phyloP scores from a whole-genome alignment of 1,139 yeast species.

The Arxiozyma slooffiae region DNA sequence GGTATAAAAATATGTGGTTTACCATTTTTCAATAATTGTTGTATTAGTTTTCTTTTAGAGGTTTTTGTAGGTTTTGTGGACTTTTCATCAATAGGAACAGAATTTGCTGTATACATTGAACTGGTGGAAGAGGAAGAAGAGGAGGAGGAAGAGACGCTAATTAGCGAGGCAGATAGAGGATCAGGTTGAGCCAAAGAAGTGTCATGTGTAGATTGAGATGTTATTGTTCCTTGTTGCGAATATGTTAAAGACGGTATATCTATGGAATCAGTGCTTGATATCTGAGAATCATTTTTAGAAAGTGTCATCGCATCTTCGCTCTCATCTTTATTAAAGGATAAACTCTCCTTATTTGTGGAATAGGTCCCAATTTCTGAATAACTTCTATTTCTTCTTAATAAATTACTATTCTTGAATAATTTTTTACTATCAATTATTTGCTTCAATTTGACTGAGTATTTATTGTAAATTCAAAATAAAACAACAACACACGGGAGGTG shows the following conservation, averaged over 20 bases:
- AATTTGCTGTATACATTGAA: not conserved
- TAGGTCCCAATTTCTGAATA: not conserved
- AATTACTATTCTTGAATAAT: not conserved
- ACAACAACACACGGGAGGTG: not conserved
- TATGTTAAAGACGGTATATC: not conserved
- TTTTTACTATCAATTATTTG: slow-evolving; percentile 2
- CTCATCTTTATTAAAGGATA: not conserved
- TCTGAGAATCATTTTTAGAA: not conserved
- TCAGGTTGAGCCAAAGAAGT: not conserved
- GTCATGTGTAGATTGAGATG: not conserved
- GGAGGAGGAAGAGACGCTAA: not conserved
- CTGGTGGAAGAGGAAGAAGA: not conserved
- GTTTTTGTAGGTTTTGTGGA: not conserved
- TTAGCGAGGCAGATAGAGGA: not conserved
- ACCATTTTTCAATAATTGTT: not conserved
- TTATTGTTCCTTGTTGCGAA: not conserved
- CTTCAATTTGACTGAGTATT: not conserved
- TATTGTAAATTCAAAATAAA: not conserved
- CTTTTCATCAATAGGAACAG: not conserved
- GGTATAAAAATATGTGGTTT: not conserved
- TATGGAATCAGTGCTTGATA: not conserved
- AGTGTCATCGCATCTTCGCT: not conserved
- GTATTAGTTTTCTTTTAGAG: not conserved
- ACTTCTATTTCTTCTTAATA: not conserved
- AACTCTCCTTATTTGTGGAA: not conserved